Conservation (phyloP, 1,284 basidiomycete genomes). For the Trametes polyzona region DNA sequence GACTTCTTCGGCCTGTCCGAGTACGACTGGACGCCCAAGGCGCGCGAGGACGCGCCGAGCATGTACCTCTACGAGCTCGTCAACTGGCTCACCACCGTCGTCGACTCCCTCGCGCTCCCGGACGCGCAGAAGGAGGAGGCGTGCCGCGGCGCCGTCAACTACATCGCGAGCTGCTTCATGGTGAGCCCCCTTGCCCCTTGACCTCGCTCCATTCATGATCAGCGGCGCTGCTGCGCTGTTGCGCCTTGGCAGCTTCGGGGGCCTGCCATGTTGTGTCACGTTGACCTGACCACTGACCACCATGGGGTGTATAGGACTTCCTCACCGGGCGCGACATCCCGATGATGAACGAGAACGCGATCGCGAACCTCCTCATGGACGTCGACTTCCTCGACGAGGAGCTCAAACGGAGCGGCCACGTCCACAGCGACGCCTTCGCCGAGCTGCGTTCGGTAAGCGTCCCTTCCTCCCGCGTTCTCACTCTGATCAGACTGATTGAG, state of each 20-base stretch:
- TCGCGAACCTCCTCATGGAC: conserved; percentile 83
- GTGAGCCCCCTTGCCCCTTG: conserved; percentile 42
- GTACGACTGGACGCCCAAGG: conserved; percentile 88
- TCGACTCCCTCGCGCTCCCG: conserved; percentile 90
- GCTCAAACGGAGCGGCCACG: conserved; percentile 72
- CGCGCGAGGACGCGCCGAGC: conserved; percentile 77
- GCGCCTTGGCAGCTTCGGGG: no score
- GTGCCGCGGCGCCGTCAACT: conserved; percentile 83
- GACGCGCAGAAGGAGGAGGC: conserved; percentile 86
- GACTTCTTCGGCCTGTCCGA: conserved; percentile 95
- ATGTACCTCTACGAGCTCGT: conserved; percentile 94
- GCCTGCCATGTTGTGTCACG: neutral
- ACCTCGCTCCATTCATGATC: no score
- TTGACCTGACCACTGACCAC: conserved; percentile 12
- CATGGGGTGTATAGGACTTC: conserved; percentile 62
- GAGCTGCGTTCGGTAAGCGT: conserved; percentile 83
- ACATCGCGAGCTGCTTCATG: conserved; percentile 88
- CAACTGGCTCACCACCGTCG: conserved; percentile 95
- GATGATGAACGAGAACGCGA: conserved; percentile 86
- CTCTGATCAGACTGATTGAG: conserved; percentile 14
- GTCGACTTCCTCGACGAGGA: conserved; percentile 86
- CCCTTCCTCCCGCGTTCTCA: conserved; percentile 1
- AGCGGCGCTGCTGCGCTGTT: no score
- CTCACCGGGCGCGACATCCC: conserved; percentile 77
- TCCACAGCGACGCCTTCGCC: conserved; percentile 73